Percentiles rank a stretch among this genome's conserved stretches.
Conservation (phyloP, 2,329 filamentous ascomycete species). For the Alternaria brassicae region DNA sequence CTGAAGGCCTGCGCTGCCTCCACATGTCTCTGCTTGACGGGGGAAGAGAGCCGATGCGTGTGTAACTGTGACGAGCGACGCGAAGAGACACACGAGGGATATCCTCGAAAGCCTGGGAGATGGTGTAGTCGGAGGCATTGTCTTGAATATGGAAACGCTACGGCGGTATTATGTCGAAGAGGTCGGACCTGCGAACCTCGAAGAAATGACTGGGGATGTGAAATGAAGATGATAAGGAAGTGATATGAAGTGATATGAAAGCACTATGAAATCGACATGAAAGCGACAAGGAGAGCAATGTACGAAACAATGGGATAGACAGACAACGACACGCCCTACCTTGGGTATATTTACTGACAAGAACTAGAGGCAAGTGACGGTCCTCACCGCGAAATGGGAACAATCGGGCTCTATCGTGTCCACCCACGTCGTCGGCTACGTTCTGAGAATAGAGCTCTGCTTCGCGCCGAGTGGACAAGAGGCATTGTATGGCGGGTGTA, state of each 20-base stretch:
- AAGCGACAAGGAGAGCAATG: conserved; percentile 4
- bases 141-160: conserved; percentile 4
- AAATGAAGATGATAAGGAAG: conserved; percentile 9
- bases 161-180: conserved; percentile 7
- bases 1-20: conserved; percentile 55
- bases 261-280: neutral
- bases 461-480: conserved; percentile 46
- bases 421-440: conserved; percentile 23
- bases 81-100: conserved; percentile 41
- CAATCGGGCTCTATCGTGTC: conserved; percentile 16
- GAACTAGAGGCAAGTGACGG: conserved; percentile 22
- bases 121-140: conserved; percentile 41
- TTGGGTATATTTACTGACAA: conserved; percentile 30
- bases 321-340: conserved; percentile 13
- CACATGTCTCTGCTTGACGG: conserved; percentile 56
- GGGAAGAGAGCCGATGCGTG: conserved; percentile 40
- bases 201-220: conserved; percentile 13
- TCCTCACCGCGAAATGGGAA: conserved; percentile 14
- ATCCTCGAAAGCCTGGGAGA: conserved; percentile 43
- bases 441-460: conserved; percentile 39
- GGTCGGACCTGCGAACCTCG: conserved; percentile 20
- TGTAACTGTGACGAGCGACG: conserved; percentile 32
- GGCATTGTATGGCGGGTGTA: conserved; percentile 28
- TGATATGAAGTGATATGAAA: neutral
- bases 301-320: conserved; percentile 13